Evolutionary conservation across 352 stramenopile genomes (phyloP).

Genomic region (Pythium monospermum): DNA sequence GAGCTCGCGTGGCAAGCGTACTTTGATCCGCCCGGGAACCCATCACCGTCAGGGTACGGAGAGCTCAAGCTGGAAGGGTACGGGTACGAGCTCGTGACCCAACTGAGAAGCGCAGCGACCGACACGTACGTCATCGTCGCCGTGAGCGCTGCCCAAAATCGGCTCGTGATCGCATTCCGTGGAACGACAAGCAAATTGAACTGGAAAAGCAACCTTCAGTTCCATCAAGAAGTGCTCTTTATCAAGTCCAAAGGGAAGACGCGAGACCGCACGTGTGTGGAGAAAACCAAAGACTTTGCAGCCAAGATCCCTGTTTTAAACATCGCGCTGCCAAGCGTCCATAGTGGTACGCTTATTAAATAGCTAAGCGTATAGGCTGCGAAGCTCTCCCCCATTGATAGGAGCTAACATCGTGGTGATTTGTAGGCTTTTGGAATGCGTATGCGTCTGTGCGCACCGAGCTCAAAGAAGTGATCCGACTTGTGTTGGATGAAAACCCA

Average conservation of each 20-base stretch:
- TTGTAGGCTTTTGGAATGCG: constrained; percentile 77
- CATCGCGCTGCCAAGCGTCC: constrained; percentile 77
- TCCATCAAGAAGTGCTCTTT: constrained; percentile 74
- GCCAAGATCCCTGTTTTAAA: constrained; percentile 81
- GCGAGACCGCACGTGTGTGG: constrained; percentile 50
- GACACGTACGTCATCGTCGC: constrained; percentile 73
- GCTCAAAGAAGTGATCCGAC: constrained; percentile 66
- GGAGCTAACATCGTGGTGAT: constrained; percentile 7
- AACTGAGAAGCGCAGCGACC: constrained; percentile 61
- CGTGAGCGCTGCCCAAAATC: constrained; percentile 53
- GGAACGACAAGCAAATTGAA: constrained; percentile 84
- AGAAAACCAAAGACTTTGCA: constrained; percentile 50
- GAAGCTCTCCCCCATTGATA: no score
- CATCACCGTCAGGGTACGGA: constrained; percentile 72
- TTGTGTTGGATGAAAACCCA: constrained; percentile 79
- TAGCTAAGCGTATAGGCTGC: no score
- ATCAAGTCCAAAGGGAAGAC: constrained; percentile 60
- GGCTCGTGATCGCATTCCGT: constrained; percentile 82
- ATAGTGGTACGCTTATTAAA: constrained; percentile 78
- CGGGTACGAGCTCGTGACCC: constrained; percentile 82
- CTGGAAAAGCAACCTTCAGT: constrained; percentile 86
- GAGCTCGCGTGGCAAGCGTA: constrained; percentile 86
- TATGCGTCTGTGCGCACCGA: constrained; percentile 77
- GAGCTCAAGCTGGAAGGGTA: constrained; percentile 63
- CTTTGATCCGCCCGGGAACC: constrained; percentile 74